Evolutionary conservation across 768 basidiomycete genomes (phyloP).

Genomic region (Megacollybia marginata): DNA sequence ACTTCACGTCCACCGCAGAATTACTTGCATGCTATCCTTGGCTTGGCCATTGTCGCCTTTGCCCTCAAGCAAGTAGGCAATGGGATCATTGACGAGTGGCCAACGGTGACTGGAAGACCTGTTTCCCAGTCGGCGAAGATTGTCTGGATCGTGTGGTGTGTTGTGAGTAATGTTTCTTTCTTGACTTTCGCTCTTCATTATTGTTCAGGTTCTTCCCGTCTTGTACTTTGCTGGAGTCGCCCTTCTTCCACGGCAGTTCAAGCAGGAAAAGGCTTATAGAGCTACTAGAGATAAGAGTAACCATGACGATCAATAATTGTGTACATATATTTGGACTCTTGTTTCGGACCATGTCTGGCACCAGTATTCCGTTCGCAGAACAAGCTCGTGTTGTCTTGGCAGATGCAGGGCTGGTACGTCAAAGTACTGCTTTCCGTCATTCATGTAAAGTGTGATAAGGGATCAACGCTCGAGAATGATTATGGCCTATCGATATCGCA

Average conservation of each 20-base stretch:
- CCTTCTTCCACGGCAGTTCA: conserved; percentile 39
- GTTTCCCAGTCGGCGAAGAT: conserved; percentile 28
- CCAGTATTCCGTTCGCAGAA: too few relatives aligned
- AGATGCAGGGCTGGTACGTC: conserved; percentile 40
- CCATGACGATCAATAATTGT: too few relatives aligned
- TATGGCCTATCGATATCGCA: conserved; percentile 40
- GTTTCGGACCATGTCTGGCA: too few relatives aligned
- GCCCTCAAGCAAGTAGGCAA: conserved; percentile 42
- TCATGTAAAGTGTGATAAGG: conserved; percentile 30
- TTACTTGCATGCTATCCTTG: conserved; percentile 50
- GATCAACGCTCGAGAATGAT: conserved; percentile 51
- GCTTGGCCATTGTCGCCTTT: conserved; percentile 40
- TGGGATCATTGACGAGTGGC: conserved; percentile 46
- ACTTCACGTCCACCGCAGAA: conserved; percentile 42
- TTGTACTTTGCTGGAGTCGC: conserved; percentile 33
- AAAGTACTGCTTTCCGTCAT: too few relatives aligned
- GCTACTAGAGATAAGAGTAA: not conserved
- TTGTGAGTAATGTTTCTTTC: conserved; percentile 25
- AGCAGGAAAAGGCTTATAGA: conserved; percentile 26
- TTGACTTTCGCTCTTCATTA: not conserved
- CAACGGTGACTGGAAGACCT: conserved; percentile 31
- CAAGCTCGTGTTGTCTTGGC: conserved; percentile 7
- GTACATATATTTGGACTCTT: too few relatives aligned
- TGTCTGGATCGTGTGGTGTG: conserved; percentile 41
- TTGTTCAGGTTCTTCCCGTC: conserved; percentile 33